Conservation (phyloP, 352 stramenopile genomes). For the Hyaloperonospora arabidopsidis region DNA sequence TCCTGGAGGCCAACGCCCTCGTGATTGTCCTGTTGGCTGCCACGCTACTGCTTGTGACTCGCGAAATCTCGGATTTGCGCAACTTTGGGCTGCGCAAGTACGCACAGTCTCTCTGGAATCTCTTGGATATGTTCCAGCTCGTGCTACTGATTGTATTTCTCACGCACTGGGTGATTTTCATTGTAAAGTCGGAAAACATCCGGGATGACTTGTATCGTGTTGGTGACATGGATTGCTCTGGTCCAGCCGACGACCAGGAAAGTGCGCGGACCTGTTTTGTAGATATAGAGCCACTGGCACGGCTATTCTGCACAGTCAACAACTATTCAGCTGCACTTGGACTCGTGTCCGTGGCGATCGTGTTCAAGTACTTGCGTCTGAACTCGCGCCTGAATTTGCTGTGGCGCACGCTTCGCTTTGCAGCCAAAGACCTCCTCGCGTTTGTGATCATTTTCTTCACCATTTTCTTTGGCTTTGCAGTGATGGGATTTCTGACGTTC, state of each 20-base stretch:
- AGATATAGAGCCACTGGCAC: constrained; percentile 46
- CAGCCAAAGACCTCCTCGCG: constrained; percentile 60
- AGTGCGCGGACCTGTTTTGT: constrained; percentile 46
- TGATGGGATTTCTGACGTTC: constrained; percentile 76
- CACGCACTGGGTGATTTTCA: constrained; percentile 47
- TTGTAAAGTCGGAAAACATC: constrained; percentile 43
- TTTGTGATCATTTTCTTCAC: constrained; percentile 79
- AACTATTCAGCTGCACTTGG: constrained; percentile 53
- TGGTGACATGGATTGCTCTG: constrained; percentile 43
- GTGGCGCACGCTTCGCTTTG: constrained; percentile 72
- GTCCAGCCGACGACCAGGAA: constrained; percentile 36
- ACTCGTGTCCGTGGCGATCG: constrained; percentile 63
- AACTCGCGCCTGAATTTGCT: constrained; percentile 71
- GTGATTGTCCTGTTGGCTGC: constrained; percentile 51
- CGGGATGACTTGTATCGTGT: constrained; percentile 44
- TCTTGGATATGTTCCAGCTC: constrained; percentile 68
- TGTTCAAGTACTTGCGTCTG: constrained; percentile 78
- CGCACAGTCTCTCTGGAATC: constrained; percentile 69
- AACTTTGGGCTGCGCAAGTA: constrained; percentile 52
- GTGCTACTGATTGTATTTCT: constrained; percentile 60
- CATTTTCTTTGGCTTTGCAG: constrained; percentile 69
- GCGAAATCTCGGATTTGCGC: constrained; percentile 47
- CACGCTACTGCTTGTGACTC: constrained; percentile 41
- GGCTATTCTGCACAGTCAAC: constrained; percentile 39
- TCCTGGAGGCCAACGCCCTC: constrained; percentile 47